Conservation (phyloP, 768 basidiomycete genomes). For the Amanita exitialis region DNA sequence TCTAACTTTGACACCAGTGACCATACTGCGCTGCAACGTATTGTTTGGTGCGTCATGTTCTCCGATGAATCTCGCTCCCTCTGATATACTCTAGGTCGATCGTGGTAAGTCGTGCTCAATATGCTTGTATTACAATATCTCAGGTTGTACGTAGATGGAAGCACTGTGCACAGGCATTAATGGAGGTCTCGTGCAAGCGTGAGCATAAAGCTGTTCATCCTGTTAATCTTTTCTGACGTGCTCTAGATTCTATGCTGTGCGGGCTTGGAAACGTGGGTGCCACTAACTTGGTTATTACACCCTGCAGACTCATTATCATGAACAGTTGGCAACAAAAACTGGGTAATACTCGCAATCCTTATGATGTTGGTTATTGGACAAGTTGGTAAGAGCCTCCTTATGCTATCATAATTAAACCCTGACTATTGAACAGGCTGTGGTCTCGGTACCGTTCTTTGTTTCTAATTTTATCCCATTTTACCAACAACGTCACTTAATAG, state of each 20-base stretch:
- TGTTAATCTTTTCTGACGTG: not conserved
- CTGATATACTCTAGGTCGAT: constrained; percentile 22
- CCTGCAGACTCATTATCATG: not conserved
- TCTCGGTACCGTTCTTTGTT: constrained; percentile 16
- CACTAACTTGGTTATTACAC: not conserved
- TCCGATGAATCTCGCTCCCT: constrained; percentile 3
- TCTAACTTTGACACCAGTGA: constrained; percentile 11
- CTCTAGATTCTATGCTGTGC: constrained; percentile 35
- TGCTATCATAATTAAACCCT: not conserved
- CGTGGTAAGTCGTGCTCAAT: constrained; percentile 19
- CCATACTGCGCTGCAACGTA: constrained; percentile 12
- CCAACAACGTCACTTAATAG: constrained; percentile 13
- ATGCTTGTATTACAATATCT: not conserved
- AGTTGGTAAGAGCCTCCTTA: constrained; percentile 15
- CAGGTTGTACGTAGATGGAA: constrained; percentile 24
- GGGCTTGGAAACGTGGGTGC: constrained; percentile 35
- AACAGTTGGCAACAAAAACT: constrained; percentile 32
- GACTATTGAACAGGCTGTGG: constrained; percentile 18
- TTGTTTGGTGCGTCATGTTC: constrained; percentile 17
- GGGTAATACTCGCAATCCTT: constrained; percentile 20
- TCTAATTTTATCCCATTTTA: not conserved
- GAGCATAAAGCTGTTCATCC: constrained; percentile 5
- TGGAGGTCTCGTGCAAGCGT: constrained; percentile 43
- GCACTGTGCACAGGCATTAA: constrained; percentile 39
- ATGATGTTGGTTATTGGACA: constrained; percentile 21